Percentiles rank a stretch among this genome's conserved stretches.
These are phyloP conservation scores for Botrytis galanthina DNA, from an alignment of 2,329 filamentous ascomycete species.

Conservation along the genomic window DNA sequence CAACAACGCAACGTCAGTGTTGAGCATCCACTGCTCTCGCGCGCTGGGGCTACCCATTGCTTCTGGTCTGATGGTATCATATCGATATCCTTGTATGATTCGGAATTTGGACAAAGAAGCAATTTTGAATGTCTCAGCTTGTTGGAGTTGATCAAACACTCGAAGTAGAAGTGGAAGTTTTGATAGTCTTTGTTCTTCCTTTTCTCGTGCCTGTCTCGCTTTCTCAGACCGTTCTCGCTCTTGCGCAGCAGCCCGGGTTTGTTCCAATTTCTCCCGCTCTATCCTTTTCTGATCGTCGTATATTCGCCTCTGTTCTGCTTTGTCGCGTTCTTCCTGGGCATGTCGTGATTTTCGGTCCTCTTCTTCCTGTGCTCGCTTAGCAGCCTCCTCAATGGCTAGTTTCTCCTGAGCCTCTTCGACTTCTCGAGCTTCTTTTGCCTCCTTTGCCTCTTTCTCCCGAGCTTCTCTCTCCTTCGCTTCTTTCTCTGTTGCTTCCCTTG, in stretches of 20 bases:
- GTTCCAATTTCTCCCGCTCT: slow-evolving; percentile 42
- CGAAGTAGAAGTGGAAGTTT: slow-evolving; percentile 59
- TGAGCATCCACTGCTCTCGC: slow-evolving; percentile 66
- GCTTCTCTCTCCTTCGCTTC: slow-evolving; percentile 21
- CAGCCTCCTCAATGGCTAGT: slow-evolving; percentile 37
- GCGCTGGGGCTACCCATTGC: slow-evolving; percentile 53
- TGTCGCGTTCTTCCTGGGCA: slow-evolving; percentile 32
- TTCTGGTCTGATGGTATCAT: slow-evolving; percentile 58
- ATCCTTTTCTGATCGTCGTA: slow-evolving; percentile 38
- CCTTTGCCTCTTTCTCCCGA: slow-evolving; percentile 27
- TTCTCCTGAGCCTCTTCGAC: slow-evolving; percentile 34
- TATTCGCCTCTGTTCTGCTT: slow-evolving; percentile 40
- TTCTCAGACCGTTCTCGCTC: slow-evolving; percentile 50
- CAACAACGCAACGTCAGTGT: slow-evolving; percentile 61
- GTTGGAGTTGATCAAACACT: slow-evolving; percentile 55
- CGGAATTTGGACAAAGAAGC: slow-evolving; percentile 53
- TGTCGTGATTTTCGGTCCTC: slow-evolving; percentile 33
- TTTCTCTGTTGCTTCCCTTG: slow-evolving; percentile 31
- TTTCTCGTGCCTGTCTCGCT: slow-evolving; percentile 50
- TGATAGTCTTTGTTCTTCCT: slow-evolving; percentile 53
- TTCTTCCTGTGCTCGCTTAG: slow-evolving; percentile 36
- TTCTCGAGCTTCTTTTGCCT: slow-evolving; percentile 26
- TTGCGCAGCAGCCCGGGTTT: slow-evolving; percentile 33
- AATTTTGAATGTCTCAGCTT: slow-evolving; percentile 51
- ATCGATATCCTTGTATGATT: slow-evolving; percentile 59